Evolutionary conservation across 2,329 filamentous ascomycete genomes (phyloP), one percentile per base, ranked within the genome.

Genomic region (Fusarium sp.): DNA sequence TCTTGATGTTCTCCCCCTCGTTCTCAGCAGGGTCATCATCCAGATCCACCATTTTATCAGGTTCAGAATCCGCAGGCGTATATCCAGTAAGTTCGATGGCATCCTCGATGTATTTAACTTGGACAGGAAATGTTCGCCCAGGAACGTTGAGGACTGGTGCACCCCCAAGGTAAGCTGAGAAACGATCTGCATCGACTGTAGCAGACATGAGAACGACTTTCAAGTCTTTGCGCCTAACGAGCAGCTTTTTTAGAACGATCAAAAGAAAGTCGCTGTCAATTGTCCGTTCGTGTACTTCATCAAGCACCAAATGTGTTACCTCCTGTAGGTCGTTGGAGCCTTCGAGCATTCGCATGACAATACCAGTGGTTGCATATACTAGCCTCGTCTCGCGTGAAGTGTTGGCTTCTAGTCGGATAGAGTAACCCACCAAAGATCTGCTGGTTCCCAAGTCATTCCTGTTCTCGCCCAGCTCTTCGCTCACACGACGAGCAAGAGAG

Each of bases 271-370:
- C 96, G 60, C 94, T 97, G 78, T 99, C 96, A 73, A 99, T 98
- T 15, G 94, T 93, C 67, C 95, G 90, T 79, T 99, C 96, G 77
- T 99, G 96, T 4, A 98, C 95, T 80, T 99, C 96, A 76, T 99
- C 96, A n/a, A 99, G 90, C 47, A 99, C 90, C 64, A 99, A 83
- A 81, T 98, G 96, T 1, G 95, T 97, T 55, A 99, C 91, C 69
- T 98, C 95, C 61, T 90, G 88, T 45, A 99, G 87, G 59, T 97
- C 92, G 69, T 94, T 92, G 0, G 93, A 92, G 11, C 91, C 91
- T 79, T 99, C 96, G 16, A 99, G 85, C 95, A 99, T 98, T 29
- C 96, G 90, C 85, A 99, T 93, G n/a, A 99, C 94, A 62, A 99
- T 97, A 83, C 96, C 89, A 8, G 89, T 92, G 3, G 92, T 98